Evolutionary conservation across 345 rosid species (phyloP), one percentile per base, ranked within the genome.

Genomic region (Firmiana major): DNA sequence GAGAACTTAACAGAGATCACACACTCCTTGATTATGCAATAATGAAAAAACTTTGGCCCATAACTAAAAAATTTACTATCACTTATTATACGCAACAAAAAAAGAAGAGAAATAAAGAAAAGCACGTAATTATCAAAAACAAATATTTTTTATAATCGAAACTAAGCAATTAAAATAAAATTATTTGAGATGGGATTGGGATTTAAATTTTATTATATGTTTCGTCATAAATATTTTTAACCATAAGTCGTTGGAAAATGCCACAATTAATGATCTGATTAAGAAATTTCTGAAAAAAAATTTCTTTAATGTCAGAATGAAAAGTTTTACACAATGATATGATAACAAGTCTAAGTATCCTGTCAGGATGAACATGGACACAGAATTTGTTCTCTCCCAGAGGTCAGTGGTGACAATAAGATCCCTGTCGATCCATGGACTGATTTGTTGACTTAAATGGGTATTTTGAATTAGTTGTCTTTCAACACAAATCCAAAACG

Each of bases 401-500:
- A 75, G 67, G 66, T 28, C 22, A 83, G 60, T 63, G 70, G 36
- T 48, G 21, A 15, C 40, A 38, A 38, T 4, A 38, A 38, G 6
- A 40, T 40, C n/a, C n/a, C n/a, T n/a, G n/a, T n/a, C n/a, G n/a
- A 0, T 4, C 42, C 42, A 40, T 6, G 6, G 40, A 38, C 6
- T n/a, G 40, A 38, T 38, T 38, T 0, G 84, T 88, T 89, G 92
- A 87, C 92, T 83, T 85, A 12, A 59, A 58, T 22, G 34, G 24
- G 34, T 0, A 11, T 4, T 59, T 59, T 69, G 80, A 21, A 60
- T 81, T 76, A 85, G 83, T 63, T 75, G 63, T 78, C 66, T 78
- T 83, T 78, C 85, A 78, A 82, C 82, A 75, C 51, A 83, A 73
- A 86, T 88, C 90, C 90, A 91, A 89, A 86, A 57, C 78, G 83